phyloP scores from a whole-genome alignment of 352 stramenopile species.

The Phytophthora idaei region DNA sequence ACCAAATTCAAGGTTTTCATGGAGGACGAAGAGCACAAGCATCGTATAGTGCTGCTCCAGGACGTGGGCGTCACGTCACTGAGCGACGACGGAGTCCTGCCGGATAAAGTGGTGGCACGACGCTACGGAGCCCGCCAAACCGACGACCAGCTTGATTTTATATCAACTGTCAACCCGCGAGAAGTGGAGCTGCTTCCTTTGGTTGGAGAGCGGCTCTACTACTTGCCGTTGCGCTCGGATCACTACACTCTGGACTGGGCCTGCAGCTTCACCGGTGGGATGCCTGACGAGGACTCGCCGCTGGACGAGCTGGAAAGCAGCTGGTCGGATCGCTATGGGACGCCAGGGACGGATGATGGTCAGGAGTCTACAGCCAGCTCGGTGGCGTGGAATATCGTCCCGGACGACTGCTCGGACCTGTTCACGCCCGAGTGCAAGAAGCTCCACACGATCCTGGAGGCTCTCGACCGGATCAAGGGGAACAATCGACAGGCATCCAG shows the following conservation, averaged over 20 bases:
- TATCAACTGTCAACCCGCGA: conserved; percentile 39
- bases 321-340: conserved; percentile 15
- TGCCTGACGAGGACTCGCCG: conserved; percentile 34
- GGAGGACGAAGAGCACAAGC: conserved; percentile 13
- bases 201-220: conserved; percentile 54
- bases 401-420: conserved; percentile 30
- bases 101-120: conserved; percentile 24
- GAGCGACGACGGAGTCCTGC: conserved; percentile 4
- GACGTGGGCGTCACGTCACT: conserved; percentile 13
- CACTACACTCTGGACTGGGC: conserved; percentile 56
- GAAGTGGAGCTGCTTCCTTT: conserved; percentile 57
- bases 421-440: conserved; percentile 29
- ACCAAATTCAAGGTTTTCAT: conserved; percentile 37
- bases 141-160: conserved; percentile 40
- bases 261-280: conserved; percentile 38
- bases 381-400: conserved; percentile 27
- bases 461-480: conserved; percentile 19
- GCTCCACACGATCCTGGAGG: conserved; percentile 36
- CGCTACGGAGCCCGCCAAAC: not conserved
- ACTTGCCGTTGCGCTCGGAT: conserved; percentile 58
- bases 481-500: conserved; percentile 1
- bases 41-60: conserved; percentile 29
- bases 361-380: not conserved
- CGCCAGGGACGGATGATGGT: not conserved
- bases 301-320: conserved; percentile 34